These are phyloP conservation scores for Paramecium tetraurelia DNA, from an alignment of 73 alveolate species.

Conservation along the genomic window DNA sequence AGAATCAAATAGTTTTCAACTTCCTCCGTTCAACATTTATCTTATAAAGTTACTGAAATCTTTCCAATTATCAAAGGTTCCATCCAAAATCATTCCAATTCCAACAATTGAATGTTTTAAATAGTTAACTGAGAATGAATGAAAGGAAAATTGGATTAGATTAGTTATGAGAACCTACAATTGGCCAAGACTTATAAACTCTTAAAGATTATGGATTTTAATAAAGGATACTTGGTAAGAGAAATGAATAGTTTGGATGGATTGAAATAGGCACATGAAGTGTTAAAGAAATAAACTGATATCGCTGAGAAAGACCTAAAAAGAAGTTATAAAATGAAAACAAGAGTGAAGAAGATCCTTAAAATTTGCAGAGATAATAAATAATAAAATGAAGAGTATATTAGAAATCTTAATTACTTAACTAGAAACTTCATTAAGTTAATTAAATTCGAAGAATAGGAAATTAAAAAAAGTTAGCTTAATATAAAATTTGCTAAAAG, in stretches of 20 bases:
- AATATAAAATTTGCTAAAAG: not conserved
- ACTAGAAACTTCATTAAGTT: slow-evolving; percentile 66
- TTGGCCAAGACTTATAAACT: slow-evolving; percentile 43
- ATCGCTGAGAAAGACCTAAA: slow-evolving; percentile 65
- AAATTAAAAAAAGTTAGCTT: not conserved
- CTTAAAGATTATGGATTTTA: slow-evolving; percentile 39
- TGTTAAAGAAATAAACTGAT: not conserved
- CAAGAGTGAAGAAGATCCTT: slow-evolving; percentile 60
- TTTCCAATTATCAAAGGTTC: slow-evolving; percentile 41
- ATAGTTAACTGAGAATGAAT: not conserved
- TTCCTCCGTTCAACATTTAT: not conserved
- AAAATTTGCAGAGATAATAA: slow-evolving; percentile 69
- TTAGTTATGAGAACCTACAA: slow-evolving; percentile 13
- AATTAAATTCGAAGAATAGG: slow-evolving; percentile 58
- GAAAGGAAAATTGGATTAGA: slow-evolving; percentile 35
- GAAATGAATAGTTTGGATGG: slow-evolving; percentile 28
- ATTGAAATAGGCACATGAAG: not conserved
- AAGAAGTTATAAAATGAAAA: slow-evolving; percentile 58
- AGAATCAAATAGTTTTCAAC: slow-evolving; percentile 43
- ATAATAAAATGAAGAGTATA: slow-evolving; percentile 74
- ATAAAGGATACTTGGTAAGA: slow-evolving; percentile 1
- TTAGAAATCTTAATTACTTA: slow-evolving; percentile 58
- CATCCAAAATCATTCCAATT: slow-evolving; percentile 40
- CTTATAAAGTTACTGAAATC: slow-evolving; percentile 33
- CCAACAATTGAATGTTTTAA: not conserved